phyloP scores from a whole-genome alignment of 495 filamentous ascomycete species.

The Parathielavia appendiculata region DNA sequence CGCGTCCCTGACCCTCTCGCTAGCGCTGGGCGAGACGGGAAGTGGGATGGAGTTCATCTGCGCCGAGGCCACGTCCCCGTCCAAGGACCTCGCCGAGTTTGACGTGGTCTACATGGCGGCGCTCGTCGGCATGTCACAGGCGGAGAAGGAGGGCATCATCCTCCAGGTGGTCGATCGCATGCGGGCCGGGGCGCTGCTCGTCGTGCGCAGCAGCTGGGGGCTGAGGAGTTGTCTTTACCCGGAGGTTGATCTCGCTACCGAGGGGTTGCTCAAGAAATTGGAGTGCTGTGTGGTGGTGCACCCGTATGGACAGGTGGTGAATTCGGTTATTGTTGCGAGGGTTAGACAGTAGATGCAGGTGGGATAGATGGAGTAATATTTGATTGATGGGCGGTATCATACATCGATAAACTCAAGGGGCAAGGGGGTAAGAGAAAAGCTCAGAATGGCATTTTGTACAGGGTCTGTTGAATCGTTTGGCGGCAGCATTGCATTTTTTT shows the following conservation, averaged over 20 bases:
- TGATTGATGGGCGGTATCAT: no score
- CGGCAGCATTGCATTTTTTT: no score
- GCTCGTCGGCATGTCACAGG: slow-evolving; percentile 27
- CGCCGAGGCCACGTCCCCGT: slow-evolving; percentile 17
- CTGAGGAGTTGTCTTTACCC: slow-evolving; percentile 29
- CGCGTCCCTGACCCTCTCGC: slow-evolving; percentile 16
- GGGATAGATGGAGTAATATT: not conserved
- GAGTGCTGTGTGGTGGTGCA: slow-evolving; percentile 28
- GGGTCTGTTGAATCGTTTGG: no score
- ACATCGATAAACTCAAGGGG: no score
- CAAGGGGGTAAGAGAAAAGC: no score
- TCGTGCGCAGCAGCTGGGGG: slow-evolving; percentile 27
- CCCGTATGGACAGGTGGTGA: slow-evolving; percentile 30
- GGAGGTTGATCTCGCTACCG: slow-evolving; percentile 26
- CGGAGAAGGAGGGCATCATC: slow-evolving; percentile 29
- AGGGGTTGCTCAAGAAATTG: slow-evolving; percentile 15
- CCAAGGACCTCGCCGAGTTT: slow-evolving; percentile 18
- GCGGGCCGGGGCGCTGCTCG: slow-evolving; percentile 25
- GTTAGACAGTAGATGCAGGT: slow-evolving; percentile 13
- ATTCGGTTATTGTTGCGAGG: slow-evolving; percentile 30
- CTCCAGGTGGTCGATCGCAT: slow-evolving; percentile 21
- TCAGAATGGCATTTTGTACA: no score
- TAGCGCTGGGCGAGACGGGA: slow-evolving; percentile 17
- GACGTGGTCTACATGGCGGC: slow-evolving; percentile 33
- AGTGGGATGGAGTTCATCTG: slow-evolving; percentile 31